Base-by-base conservation (phyloP, 768 basidiomycete genomes). In the Peribolospora kevripleyi region DNA sequence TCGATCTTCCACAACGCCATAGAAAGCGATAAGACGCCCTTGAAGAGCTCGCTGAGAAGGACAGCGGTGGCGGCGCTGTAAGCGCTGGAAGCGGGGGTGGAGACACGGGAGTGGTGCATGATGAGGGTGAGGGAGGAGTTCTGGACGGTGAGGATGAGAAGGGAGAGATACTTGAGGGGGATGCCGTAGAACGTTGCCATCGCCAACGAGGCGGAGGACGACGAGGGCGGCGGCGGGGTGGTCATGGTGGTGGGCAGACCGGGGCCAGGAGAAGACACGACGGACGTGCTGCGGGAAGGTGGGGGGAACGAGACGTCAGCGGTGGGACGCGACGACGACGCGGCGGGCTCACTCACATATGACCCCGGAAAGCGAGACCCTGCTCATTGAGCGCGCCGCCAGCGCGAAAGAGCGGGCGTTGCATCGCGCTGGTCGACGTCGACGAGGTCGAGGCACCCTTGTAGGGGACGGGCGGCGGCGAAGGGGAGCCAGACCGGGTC, bases 31-130 rank as follows among this genome's bases (percentile, higher is more conserved):
- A 97, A 87, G 48, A 74, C 69, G 53, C 86, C 84, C 68, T 97
- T 97, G 60, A 95, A 72, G 49, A 95, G 75, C 69, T 97, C 91
- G 70, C 84, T 90, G 69, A 93, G 75, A 42, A 97, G 75, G 39
- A 97, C 90, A 51, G 90, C 90, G 5, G 84, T 78, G 9, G 86
- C 85, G n/a, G 91, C 83, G 42, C 84, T 90, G 68, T 95, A 97
- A 2, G 79, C 73, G 54, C 75, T 73, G 54, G 79, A 77, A 0
- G 82, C 76, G 3, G 83, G 73, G 13, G 78, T 76, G 7, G 82
- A 80, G 53, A 84, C 80, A 59, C 88, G 79, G 45, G 91, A 93
- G 68, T 91, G 84, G 71, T 93, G 88, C 84, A 97, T 90, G 66
- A 95, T 81, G 67, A 97, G 77, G 42, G 86, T 83, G 55, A 97